Evolutionary conservation across 2,329 filamentous ascomycete genomes (phyloP).

Genomic region (Sclerotinia sclerotiorum): DNA sequence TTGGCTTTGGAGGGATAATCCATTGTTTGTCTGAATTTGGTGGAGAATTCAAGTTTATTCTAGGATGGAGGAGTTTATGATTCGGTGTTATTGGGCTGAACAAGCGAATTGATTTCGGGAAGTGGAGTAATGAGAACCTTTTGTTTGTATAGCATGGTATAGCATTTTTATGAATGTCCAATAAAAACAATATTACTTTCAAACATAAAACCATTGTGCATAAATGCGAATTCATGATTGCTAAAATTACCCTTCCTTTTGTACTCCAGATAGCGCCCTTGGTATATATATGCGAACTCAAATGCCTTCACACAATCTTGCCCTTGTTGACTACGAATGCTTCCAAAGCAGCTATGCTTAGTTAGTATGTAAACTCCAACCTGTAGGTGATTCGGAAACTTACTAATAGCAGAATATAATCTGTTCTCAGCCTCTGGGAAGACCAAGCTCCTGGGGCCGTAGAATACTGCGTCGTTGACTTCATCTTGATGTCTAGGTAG

Average conservation of each 20-base stretch:
- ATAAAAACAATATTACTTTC: neutral
- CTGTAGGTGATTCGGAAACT: constrained; percentile 40
- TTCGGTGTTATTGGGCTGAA: neutral
- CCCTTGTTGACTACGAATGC: constrained; percentile 95
- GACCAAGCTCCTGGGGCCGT: constrained; percentile 79
- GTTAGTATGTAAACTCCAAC: constrained; percentile 24
- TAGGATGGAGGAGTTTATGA: neutral
- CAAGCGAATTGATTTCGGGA: neutral
- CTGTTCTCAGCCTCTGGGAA: constrained; percentile 95
- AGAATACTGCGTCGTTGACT: constrained; percentile 93
- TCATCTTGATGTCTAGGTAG: constrained; percentile 89
- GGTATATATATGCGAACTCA: constrained; percentile 10
- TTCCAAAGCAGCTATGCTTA: constrained; percentile 66
- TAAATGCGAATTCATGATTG: constrained; percentile 7
- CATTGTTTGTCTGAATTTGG: neutral
- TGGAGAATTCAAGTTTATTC: neutral
- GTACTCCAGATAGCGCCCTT: constrained; percentile 21
- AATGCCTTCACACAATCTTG: constrained; percentile 52
- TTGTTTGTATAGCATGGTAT: neutral
- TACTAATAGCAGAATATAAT: constrained; percentile 81
- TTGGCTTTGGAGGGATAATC: neutral
- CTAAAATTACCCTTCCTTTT: constrained; percentile 18
- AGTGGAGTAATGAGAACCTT: neutral
- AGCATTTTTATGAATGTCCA: neutral
- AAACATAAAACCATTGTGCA: neutral